Evolutionary conservation across 179 eudicot species (phyloP).

Genomic region (Spinacia oleracea): DNA sequence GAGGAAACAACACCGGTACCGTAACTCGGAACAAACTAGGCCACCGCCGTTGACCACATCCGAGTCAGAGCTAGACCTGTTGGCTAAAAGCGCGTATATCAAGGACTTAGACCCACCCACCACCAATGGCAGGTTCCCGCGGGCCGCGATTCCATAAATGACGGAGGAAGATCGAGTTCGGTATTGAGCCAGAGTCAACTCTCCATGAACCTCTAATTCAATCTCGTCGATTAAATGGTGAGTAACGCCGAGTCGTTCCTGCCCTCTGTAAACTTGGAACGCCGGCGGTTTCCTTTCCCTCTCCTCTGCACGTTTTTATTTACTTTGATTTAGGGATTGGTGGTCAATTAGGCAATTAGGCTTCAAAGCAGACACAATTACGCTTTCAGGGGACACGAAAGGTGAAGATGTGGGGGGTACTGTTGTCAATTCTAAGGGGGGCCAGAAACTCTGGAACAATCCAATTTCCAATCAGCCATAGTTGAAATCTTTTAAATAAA

Average conservation of each 20-base stretch:
- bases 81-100: constrained; percentile 52
- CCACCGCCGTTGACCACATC: constrained; percentile 41
- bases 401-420: too few relatives aligned
- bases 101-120: constrained; percentile 84
- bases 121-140: constrained; percentile 44
- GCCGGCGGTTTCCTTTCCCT: too few relatives aligned
- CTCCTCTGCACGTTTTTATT: too few relatives aligned
- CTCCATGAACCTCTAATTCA: constrained; percentile 24
- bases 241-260: constrained; percentile 45
- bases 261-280: constrained; percentile 62
- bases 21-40: constrained; percentile 35
- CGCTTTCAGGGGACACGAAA: too few relatives aligned
- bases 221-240: constrained; percentile 58
- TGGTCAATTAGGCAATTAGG: too few relatives aligned
- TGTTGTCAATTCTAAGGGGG: too few relatives aligned
- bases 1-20: constrained; percentile 69
- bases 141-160: constrained; percentile 31
- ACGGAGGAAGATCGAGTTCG: constrained; percentile 36
- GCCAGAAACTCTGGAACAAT: too few relatives aligned
- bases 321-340: too few relatives aligned
- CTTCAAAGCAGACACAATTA: too few relatives aligned
- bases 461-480: not conserved
- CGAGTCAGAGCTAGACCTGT: constrained; percentile 36
- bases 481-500: not conserved
- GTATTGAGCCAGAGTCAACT: constrained; percentile 46